These are phyloP conservation scores for Candida gorgasii DNA, from an alignment of 805 yeast species.

Conservation along the genomic window DNA sequence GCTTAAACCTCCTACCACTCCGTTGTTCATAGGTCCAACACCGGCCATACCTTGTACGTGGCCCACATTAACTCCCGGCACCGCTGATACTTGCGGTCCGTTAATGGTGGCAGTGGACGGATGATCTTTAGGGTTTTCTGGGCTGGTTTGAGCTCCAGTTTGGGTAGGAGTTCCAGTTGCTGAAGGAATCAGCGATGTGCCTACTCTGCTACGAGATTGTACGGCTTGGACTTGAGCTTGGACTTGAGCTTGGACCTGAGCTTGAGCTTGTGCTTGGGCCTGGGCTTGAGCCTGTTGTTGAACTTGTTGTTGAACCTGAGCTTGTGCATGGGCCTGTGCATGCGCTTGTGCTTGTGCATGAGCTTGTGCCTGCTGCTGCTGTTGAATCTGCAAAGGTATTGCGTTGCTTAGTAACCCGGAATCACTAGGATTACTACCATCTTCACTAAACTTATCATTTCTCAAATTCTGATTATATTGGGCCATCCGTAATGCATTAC, in stretches of 20 bases:
- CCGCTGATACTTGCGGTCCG: background rate
- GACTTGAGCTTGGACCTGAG: slow-evolving; percentile 1
- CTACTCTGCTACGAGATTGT: background rate
- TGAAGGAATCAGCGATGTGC: background rate
- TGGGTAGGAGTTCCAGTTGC: background rate
- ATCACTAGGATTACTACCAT: slow-evolving; percentile 1
- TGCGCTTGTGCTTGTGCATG: background rate
- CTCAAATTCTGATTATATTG: slow-evolving; percentile 43
- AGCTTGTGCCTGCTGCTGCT: slow-evolving; percentile 17
- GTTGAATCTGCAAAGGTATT: background rate
- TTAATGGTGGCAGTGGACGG: background rate
- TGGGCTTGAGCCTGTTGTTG: background rate
- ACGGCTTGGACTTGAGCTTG: background rate
- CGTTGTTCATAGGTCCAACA: background rate
- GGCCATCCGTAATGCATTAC: slow-evolving; percentile 51
- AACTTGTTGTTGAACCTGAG: background rate
- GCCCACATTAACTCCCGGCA: background rate
- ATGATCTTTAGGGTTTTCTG: background rate
- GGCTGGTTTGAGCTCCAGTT: slow-evolving; percentile 1
- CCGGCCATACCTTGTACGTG: slow-evolving; percentile 3
- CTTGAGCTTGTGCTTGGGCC: background rate
- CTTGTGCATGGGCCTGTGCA: background rate
- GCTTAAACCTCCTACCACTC: background rate
- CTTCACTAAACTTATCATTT: slow-evolving; percentile 23
- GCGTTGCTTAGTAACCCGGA: background rate